A percentile compares a stretch with the other conserved stretches of the same genome.
These are phyloP conservation scores for Fraxinus nigra DNA, from an alignment of 305 asterid species.

Conservation along the genomic window DNA sequence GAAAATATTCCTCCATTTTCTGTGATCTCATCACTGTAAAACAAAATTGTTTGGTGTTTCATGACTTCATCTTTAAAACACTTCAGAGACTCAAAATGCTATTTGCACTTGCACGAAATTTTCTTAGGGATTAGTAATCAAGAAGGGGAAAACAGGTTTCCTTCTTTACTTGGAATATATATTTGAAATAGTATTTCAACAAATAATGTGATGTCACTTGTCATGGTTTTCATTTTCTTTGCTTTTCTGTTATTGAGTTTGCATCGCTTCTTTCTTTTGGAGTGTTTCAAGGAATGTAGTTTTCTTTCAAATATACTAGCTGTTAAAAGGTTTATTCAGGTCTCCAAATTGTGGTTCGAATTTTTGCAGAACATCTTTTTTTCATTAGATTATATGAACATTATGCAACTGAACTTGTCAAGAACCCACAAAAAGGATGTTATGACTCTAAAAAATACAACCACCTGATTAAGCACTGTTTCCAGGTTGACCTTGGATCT, in stretches of 20 bases:
- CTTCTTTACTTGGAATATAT: neutral
- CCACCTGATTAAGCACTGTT: constrained; percentile 6
- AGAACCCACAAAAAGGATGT: neutral
- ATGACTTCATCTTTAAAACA: neutral
- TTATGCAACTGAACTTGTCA: neutral
- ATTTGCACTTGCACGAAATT: neutral
- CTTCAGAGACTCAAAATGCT: neutral
- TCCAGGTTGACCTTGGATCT: constrained; percentile 88
- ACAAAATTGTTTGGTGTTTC: neutral
- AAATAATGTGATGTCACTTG: neutral
- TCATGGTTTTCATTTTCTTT: constrained; percentile 5
- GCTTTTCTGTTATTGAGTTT: neutral
- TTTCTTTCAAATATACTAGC: neutral
- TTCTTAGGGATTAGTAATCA: neutral
- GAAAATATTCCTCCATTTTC: neutral
- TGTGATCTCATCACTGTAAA: neutral
- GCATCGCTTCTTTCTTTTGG: neutral
- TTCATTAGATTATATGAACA: neutral
- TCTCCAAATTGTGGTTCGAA: neutral
- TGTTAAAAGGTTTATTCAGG: neutral
- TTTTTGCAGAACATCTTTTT: neutral
- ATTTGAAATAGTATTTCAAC: neutral
- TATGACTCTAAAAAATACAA: neutral
- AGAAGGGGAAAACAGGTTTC: neutral
- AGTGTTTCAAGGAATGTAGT: neutral